A percentile compares a stretch with the other conserved stretches of the same genome.
Evolutionary conservation across 495 filamentous ascomycete genomes (phyloP).

Genomic region (Neurospora pannonica): DNA sequence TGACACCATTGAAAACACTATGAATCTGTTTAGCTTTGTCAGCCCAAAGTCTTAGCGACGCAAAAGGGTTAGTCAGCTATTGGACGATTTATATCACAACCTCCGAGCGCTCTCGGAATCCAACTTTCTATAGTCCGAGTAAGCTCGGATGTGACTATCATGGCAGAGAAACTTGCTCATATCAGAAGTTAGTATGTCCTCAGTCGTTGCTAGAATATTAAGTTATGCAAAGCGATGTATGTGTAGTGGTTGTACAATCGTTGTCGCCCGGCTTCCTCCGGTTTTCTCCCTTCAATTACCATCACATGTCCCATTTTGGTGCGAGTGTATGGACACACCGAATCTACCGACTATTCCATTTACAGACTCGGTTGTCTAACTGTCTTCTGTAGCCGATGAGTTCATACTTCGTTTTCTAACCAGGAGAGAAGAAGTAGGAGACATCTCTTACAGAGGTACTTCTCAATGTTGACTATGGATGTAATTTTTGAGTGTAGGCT

Average conservation of each 20-base stretch:
- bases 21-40: neutral
- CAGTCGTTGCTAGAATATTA: neutral
- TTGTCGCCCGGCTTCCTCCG: neutral
- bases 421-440: neutral
- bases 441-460: neutral
- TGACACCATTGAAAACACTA: neutral
- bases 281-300: neutral
- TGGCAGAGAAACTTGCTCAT: neutral
- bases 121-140: neutral
- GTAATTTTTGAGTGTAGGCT: neutral
- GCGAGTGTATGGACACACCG: neutral
- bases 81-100: neutral
- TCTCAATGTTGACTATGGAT: neutral
- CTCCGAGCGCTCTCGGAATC: neutral
- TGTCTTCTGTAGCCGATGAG: neutral
- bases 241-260: neutral
- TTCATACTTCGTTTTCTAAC: neutral
- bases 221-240: neutral
- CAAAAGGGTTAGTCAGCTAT: neutral
- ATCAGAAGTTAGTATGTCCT: neutral
- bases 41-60: neutral
- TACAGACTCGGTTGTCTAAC: neutral
- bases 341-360: neutral
- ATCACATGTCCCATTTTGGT: neutral
- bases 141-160: neutral